A percentile compares a stretch with the other conserved stretches of the same genome.
Conservation (phyloP, 345 rosid genomes). For the Eucalyptus lansdowneana region DNA sequence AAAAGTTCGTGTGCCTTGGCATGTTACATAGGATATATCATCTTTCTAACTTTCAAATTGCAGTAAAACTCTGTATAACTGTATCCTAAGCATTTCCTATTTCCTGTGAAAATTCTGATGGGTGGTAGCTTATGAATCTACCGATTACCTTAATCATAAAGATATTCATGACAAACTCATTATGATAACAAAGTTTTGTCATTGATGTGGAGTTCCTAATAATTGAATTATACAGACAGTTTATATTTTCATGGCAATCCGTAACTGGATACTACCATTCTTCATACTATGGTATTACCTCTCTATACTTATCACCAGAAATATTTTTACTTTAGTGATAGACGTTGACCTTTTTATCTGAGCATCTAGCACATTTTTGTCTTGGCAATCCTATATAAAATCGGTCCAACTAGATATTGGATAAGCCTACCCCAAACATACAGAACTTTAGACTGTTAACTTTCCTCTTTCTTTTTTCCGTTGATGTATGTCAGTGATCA, state of each 20-base stretch:
- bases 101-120: neutral
- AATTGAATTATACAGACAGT: neutral
- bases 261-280: neutral
- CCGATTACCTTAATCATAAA: neutral
- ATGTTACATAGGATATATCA: neutral
- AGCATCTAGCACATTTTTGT: neutral
- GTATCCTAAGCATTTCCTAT: neutral
- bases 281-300: neutral
- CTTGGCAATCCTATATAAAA: neutral
- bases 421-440: neutral
- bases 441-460: neutral
- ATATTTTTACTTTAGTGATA: neutral
- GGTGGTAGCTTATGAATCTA: neutral
- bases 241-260: neutral
- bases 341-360: neutral
- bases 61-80: neutral
- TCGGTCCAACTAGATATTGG: neutral
- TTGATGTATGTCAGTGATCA: neutral
- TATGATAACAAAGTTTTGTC: neutral
- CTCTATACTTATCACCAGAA: neutral
- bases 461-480: neutral
- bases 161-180: neutral
- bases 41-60: neutral
- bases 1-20: neutral
- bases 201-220: neutral